These are phyloP conservation scores for Lecanicillium sp. DNA, from an alignment of 2,329 filamentous ascomycete genomes.

Conservation along the genomic window DNA sequence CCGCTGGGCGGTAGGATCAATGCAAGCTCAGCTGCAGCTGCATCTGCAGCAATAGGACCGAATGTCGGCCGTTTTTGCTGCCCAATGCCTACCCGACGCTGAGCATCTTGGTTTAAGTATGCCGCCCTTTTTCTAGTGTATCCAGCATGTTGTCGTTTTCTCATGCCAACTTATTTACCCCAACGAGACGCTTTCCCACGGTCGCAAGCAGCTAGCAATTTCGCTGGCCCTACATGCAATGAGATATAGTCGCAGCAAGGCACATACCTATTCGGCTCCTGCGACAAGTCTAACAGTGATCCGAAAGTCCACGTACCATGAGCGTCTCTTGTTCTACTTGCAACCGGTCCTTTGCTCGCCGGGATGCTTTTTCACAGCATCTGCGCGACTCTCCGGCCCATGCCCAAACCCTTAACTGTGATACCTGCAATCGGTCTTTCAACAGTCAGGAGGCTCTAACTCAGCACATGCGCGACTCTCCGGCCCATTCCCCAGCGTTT, in stretches of 20 bases:
- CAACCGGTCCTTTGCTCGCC: too few relatives aligned
- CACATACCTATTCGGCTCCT: not conserved
- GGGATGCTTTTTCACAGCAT: too few relatives aligned
- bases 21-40: too few relatives aligned
- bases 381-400: too few relatives aligned
- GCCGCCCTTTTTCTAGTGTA: not conserved
- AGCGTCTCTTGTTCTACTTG: constrained; percentile 1
- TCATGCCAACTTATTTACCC: not conserved
- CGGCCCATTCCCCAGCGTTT: not conserved
- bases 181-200: not conserved
- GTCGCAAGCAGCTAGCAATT: not conserved
- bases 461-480: not conserved
- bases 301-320: not conserved
- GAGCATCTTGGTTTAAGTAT: not conserved
- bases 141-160: not conserved
- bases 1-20: too few relatives aligned
- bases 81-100: not conserved
- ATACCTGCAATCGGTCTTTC: not conserved
- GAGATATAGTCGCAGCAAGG: not conserved
- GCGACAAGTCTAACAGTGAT: not conserved
- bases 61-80: not conserved
- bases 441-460: not conserved
- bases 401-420: not conserved
- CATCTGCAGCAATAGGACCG: not conserved
- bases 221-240: not conserved